These are phyloP conservation scores for Arthrocladium fulminans DNA, from an alignment of 2,329 filamentous ascomycete genomes.

Conservation along the genomic window DNA sequence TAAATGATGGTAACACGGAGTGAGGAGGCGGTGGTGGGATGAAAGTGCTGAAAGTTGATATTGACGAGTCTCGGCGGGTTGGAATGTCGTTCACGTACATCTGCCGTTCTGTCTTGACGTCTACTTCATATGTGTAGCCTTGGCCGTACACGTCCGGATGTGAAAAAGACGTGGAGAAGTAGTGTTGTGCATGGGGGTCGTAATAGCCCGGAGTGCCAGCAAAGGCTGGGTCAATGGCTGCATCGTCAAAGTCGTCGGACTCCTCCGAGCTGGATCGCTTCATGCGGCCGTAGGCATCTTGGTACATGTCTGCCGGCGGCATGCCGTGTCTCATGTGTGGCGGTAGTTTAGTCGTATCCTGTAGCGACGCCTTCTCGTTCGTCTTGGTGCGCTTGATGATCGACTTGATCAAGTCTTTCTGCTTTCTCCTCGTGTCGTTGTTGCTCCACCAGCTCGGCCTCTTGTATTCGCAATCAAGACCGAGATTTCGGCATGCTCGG, in stretches of 20 bases:
- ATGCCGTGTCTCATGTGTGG: conserved; percentile 59
- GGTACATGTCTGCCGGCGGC: conserved; percentile 68
- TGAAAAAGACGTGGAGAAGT: conserved; percentile 47
- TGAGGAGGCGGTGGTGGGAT: conserved; percentile 62
- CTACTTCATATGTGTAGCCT: conserved; percentile 71
- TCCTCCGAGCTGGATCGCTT: conserved; percentile 65
- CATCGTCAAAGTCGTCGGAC: conserved; percentile 55
- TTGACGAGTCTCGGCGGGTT: conserved; percentile 73
- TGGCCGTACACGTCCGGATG: conserved; percentile 49
- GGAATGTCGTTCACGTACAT: conserved; percentile 89
- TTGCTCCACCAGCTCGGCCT: conserved; percentile 96
- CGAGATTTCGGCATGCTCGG: conserved; percentile 60
- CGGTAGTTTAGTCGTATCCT: conserved; percentile 40
- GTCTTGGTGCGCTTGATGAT: conserved; percentile 97
- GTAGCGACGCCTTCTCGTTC: conserved; percentile 61
- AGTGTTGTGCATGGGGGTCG: conserved; percentile 34
- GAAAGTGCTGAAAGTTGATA: conserved; percentile 89
- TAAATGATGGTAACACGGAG: conserved; percentile 54
- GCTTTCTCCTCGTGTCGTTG: conserved; percentile 69
- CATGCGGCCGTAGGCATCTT: too few species aligned
- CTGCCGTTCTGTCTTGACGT: conserved; percentile 90
- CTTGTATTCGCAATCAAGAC: conserved; percentile 90
- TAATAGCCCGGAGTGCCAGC: conserved; percentile 32
- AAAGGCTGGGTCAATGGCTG: conserved; percentile 61
- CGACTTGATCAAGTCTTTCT: conserved; percentile 91